Percentiles rank a stretch among this genome's conserved stretches.
Conservation (phyloP, 257 asterid genomes). For the Cruciata laevipes region DNA sequence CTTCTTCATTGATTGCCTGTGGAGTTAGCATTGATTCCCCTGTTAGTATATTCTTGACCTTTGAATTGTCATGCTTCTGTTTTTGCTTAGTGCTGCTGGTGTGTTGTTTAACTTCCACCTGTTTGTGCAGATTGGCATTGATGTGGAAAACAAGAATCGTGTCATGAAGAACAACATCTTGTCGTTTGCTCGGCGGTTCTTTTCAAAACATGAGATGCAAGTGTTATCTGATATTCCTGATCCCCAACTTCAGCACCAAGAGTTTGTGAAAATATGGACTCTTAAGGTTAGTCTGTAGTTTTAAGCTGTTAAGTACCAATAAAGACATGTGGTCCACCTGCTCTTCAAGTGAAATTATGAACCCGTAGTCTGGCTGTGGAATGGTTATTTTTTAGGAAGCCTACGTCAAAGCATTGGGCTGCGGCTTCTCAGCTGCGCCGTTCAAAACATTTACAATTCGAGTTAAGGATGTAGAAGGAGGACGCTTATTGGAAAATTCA, state of each 20-base stretch:
- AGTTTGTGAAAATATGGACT: conserved; percentile 87
- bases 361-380: background rate
- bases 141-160: conserved; percentile 75
- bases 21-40: too few relatives aligned
- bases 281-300: conserved; percentile 51
- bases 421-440: conserved; percentile 87
- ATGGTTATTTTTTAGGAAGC: conserved; percentile 62
- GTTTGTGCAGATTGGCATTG: conserved; percentile 71
- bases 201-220: conserved; percentile 52
- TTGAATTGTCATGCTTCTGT: background rate
- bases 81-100: conserved; percentile 1
- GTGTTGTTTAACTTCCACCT: background rate
- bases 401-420: conserved; percentile 86
- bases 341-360: conserved; percentile 1
- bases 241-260: conserved; percentile 63
- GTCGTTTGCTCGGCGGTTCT: conserved; percentile 71
- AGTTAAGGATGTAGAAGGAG: conserved; percentile 17
- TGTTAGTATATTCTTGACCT: too few relatives aligned
- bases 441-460: conserved; percentile 69
- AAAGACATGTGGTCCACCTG: background rate
- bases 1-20: too few relatives aligned
- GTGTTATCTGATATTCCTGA: conserved; percentile 51
- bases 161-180: conserved; percentile 45
- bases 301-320: background rate
- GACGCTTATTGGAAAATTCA: too few relatives aligned